phyloP scores from a whole-genome alignment of 2,329 filamentous ascomycete genomes.

The Curvularia sp. region DNA sequence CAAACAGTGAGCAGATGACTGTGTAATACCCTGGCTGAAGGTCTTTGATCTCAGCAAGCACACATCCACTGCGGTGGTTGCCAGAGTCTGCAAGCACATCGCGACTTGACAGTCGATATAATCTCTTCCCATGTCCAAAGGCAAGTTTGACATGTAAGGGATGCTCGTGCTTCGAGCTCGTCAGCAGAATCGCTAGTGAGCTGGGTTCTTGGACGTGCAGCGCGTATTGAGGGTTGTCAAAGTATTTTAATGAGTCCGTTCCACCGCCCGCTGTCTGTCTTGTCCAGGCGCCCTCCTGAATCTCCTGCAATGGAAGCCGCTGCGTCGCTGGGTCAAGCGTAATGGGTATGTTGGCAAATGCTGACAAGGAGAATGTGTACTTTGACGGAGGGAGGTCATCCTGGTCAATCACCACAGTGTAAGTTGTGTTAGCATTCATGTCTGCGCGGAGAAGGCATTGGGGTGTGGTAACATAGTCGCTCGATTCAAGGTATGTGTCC shows the following conservation, averaged over 20 bases:
- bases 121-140: conserved; percentile 75
- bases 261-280: conserved; percentile 83
- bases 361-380: conserved; percentile 87
- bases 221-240: conserved; percentile 86
- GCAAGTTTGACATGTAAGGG: conserved; percentile 86
- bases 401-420: conserved; percentile 76
- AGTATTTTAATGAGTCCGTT: conserved; percentile 75
- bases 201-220: conserved; percentile 65
- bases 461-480: conserved; percentile 91
- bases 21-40: conserved; percentile 81
- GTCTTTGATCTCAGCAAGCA: conserved; percentile 67
- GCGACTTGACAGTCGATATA: conserved; percentile 71
- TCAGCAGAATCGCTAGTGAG: conserved; percentile 75
- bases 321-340: conserved; percentile 67
- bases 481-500: conserved; percentile 73
- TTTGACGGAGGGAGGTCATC: conserved; percentile 74
- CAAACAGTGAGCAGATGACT: conserved; percentile 89
- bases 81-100: conserved; percentile 84
- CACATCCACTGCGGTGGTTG: conserved; percentile 85
- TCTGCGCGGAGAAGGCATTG: conserved; percentile 85
- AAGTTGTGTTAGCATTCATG: conserved; percentile 58
- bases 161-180: conserved; percentile 69
- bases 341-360: conserved; percentile 73
- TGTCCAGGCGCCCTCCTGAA: conserved; percentile 74
- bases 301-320: conserved; percentile 65